phyloP scores from a whole-genome alignment of 352 stramenopile species.

The Saprolegnia diclina region DNA sequence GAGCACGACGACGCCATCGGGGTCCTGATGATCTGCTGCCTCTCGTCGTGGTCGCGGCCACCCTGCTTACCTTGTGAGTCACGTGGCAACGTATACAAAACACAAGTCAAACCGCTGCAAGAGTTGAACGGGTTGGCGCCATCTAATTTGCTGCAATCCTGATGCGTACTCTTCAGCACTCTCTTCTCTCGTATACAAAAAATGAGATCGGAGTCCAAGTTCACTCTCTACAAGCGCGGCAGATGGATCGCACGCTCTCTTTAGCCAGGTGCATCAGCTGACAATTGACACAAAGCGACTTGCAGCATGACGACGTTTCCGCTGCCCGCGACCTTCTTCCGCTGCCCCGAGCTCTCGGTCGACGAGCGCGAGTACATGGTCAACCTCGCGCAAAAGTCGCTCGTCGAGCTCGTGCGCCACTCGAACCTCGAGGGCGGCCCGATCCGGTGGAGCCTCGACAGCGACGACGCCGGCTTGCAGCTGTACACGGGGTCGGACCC shows the following conservation, averaged over 20 bases:
- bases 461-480: conserved; percentile 60
- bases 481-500: conserved; percentile 51
- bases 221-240: background rate
- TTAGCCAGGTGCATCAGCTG: background rate
- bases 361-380: conserved; percentile 72
- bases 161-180: background rate
- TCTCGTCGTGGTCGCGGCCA: no score
- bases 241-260: background rate
- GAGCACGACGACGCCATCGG: no score
- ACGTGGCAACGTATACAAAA: background rate
- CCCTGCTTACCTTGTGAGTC: background rate
- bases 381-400: conserved; percentile 66
- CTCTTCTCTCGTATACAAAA: no score
- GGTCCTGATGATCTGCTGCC: no score
- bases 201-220: no score
- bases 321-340: conserved; percentile 70
- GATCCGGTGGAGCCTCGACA: conserved; percentile 74
- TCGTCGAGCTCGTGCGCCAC: conserved; percentile 81
- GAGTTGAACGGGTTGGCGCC: background rate
- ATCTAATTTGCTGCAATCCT: background rate
- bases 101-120: background rate
- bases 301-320: conserved; percentile 34
- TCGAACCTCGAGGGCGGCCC: conserved; percentile 57
- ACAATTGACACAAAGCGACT: no score
- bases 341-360: conserved; percentile 44